phyloP scores from a whole-genome alignment of 495 filamentous ascomycete species.

The Tuber microsphaerosporum region DNA sequence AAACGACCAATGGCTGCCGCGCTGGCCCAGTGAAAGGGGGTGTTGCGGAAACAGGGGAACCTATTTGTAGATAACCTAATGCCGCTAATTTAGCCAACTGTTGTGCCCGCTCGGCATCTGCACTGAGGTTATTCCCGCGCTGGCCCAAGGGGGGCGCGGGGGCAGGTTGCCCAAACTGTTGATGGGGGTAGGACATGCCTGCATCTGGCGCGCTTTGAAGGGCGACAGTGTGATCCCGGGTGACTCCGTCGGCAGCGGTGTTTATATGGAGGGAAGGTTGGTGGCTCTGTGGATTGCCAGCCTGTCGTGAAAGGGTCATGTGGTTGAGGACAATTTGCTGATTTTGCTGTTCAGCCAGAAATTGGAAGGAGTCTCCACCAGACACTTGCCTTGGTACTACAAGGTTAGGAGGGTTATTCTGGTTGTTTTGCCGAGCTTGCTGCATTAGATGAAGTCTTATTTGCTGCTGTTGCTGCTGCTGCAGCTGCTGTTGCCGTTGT shows the following conservation, averaged over 20 bases:
- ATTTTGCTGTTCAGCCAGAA: neutral
- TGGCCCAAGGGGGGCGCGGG: neutral
- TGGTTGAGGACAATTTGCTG: slow-evolving; percentile 3
- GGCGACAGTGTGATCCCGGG: neutral
- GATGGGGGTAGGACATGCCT: neutral
- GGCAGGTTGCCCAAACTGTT: neutral
- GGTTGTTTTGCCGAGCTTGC: neutral
- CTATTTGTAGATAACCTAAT: neutral
- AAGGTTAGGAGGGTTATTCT: neutral
- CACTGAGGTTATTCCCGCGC: neutral
- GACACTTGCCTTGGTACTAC: neutral
- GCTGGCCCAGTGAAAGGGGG: neutral
- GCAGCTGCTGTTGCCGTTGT: neutral
- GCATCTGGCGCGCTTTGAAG: neutral
- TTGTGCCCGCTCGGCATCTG: neutral
- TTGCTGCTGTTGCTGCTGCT: neutral
- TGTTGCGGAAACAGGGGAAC: neutral
- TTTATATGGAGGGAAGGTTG: neutral
- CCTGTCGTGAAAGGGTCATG: neutral
- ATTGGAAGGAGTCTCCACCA: neutral
- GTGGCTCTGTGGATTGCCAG: neutral
- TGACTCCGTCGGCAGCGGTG: neutral
- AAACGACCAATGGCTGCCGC: neutral
- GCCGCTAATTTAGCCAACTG: neutral
- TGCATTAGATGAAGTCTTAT: neutral